These are phyloP conservation scores for Colletotrichum agaves DNA, from an alignment of 2,329 filamentous ascomycete species.

Conservation along the genomic window DNA sequence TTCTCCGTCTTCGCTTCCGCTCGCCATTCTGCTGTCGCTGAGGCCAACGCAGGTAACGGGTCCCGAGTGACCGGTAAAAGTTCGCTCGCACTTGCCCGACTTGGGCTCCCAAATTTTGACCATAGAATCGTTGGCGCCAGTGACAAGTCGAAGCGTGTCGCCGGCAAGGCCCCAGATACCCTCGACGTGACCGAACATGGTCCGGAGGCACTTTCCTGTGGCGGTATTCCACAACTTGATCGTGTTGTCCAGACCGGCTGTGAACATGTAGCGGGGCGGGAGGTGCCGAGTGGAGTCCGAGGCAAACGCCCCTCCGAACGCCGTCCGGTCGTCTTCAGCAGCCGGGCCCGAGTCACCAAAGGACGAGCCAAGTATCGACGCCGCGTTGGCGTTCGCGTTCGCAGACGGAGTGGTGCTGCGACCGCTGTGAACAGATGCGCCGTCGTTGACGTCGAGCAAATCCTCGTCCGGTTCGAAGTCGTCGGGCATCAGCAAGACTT, in stretches of 20 bases:
- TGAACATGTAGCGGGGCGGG: slow-evolving; percentile 92
- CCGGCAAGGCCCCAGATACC: slow-evolving; percentile 94
- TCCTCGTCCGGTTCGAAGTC: slow-evolving; percentile 91
- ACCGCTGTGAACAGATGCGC: slow-evolving; percentile 59
- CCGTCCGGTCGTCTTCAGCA: slow-evolving; percentile 58
- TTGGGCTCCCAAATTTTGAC: slow-evolving; percentile 94
- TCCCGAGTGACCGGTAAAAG: slow-evolving; percentile 88
- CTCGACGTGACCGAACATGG: slow-evolving; percentile 96
- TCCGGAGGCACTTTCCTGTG: slow-evolving; percentile 84
- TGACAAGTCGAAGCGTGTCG: slow-evolving; percentile 88
- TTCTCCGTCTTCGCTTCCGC: slow-evolving; percentile 92
- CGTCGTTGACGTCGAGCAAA: slow-evolving; percentile 63
- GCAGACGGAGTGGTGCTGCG: slow-evolving; percentile 54
- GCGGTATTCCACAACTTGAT: slow-evolving; percentile 83
- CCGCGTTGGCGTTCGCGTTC: slow-evolving; percentile 37
- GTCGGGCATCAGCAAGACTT: slow-evolving; percentile 83
- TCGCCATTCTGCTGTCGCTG: slow-evolving; percentile 89
- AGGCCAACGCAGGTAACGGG: slow-evolving; percentile 94
- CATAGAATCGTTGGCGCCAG: slow-evolving; percentile 91
- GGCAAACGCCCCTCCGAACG: slow-evolving; percentile 72
- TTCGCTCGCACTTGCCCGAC: slow-evolving; percentile 90
- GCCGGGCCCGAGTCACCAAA: slow-evolving; percentile 39
- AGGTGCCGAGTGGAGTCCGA: slow-evolving; percentile 70
- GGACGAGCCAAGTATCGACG: slow-evolving; percentile 39
- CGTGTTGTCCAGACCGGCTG: slow-evolving; percentile 89